phyloP scores from a whole-genome alignment of 202 grass and related monocot species.

The Panicum virgatum region DNA sequence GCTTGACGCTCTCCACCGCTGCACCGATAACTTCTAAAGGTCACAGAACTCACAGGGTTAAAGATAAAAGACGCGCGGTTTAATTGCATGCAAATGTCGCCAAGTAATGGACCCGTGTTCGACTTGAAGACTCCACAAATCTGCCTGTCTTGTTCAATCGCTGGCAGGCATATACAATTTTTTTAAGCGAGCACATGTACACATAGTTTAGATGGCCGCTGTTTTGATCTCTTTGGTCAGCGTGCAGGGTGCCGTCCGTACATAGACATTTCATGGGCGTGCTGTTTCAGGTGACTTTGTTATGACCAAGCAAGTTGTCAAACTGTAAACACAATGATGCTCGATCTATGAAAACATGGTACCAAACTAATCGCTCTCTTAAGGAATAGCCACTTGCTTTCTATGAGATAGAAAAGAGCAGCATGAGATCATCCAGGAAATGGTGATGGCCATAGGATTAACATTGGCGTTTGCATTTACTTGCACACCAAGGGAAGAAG shows the following conservation, averaged over 20 bases:
- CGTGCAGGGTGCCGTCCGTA: background rate
- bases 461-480: background rate
- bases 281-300: conserved; percentile 1
- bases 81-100: background rate
- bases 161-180: background rate
- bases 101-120: background rate
- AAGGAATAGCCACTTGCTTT: background rate
- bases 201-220: background rate
- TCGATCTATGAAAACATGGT: background rate
- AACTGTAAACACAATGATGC: background rate
- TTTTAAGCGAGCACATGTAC: background rate
- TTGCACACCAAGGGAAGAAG: conserved; percentile 22
- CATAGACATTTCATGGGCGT: background rate
- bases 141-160: background rate
- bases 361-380: background rate
- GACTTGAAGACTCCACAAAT: background rate
- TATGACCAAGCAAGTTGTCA: background rate
- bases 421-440: background rate
- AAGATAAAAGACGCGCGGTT: too few species aligned
- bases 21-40: too few species aligned
- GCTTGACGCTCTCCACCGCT: too few species aligned
- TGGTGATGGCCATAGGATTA: background rate
- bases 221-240: background rate
- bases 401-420: background rate
- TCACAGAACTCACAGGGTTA: too few species aligned